Base-by-base conservation (phyloP, 1,284 basidiomycete species). In the Meira miltonrushii region DNA sequence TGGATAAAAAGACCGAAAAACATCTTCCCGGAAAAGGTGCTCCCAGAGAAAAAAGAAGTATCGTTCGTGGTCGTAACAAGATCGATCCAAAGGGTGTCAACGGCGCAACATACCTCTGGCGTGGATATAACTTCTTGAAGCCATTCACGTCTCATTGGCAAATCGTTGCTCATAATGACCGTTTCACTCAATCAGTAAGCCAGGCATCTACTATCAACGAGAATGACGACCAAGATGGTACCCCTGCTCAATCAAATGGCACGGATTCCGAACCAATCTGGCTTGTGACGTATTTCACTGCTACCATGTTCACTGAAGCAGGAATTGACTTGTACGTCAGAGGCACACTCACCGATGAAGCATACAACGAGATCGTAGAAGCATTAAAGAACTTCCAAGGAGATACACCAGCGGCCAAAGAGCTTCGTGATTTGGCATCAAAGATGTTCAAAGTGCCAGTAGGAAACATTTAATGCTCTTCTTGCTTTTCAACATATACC, bases 221-320 rank as follows among this genome's bases (percentile, higher is more conserved):
- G 28, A 33, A 33, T 33, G 28, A 8, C 28, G 28, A 33, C 8
- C 28, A 33, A 33, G 28, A 3, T 33, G 28, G 28, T 8, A 8
- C 28, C 8, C 28, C 28, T 8, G 28, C 28, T 4, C 4, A 33
- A 8, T 33, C 28, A 33, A 33, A 33, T 33, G 28, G 28, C 8
- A 33, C 28, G 8, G 8, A 33, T 10, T 5, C 41, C 10, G 78
- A 80, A 54, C 77, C 78, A 28, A 70, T 81, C 60, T 84, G 82
- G 82, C 81, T 80, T 17, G 80, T 83, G 10, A 83, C 82, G 10
- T 83, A 79, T 71, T 84, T 84, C 70, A 81, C 81, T 49, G 81
- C 81, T 71, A 83, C 83, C 21, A 68, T 83, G 39, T 84, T 84
- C 75, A 83, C 83, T 2, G 82, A 83, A 8, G 79, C 80, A 19